These are phyloP conservation scores for Phaseolus coccineus DNA, from an alignment of 331 rosid species.

Conservation along the genomic window DNA sequence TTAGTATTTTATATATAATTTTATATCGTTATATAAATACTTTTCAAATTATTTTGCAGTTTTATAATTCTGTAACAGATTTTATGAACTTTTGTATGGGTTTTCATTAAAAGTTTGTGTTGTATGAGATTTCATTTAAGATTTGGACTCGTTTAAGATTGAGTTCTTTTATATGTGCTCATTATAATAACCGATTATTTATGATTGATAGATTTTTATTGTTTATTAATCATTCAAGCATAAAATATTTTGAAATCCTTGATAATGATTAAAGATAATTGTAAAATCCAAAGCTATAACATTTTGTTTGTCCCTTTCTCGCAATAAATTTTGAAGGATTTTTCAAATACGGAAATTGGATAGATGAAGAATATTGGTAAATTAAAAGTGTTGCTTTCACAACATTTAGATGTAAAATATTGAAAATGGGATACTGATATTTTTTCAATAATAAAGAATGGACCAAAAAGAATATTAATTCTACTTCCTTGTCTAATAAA, in stretches of 20 bases:
- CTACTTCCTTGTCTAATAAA: constrained; percentile 24
- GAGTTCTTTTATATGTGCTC: neutral
- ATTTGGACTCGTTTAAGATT: neutral
- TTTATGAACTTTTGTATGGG: neutral
- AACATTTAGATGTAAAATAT: constrained; percentile 15
- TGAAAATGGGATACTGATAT: neutral
- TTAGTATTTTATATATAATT: neutral
- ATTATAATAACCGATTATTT: neutral
- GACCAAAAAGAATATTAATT: neutral
- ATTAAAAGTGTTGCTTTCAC: neutral
- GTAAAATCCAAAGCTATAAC: constrained; percentile 6
- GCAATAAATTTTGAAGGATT: neutral
- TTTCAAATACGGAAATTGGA: constrained; percentile 7
- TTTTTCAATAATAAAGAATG: constrained; percentile 23
- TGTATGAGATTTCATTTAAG: neutral
- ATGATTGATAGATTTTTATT: neutral
- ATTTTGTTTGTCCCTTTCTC: neutral
- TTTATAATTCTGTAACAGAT: constrained; percentile 3
- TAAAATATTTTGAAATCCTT: constrained; percentile 22
- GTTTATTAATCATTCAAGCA: neutral
- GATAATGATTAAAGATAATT: neutral
- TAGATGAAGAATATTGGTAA: neutral
- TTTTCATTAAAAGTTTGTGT: constrained; percentile 9
- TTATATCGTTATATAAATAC: constrained; percentile 1
- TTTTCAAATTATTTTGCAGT: neutral